Conservation (phyloP, 2,329 filamentous ascomycete genomes). For the Nannizzia gypsea region DNA sequence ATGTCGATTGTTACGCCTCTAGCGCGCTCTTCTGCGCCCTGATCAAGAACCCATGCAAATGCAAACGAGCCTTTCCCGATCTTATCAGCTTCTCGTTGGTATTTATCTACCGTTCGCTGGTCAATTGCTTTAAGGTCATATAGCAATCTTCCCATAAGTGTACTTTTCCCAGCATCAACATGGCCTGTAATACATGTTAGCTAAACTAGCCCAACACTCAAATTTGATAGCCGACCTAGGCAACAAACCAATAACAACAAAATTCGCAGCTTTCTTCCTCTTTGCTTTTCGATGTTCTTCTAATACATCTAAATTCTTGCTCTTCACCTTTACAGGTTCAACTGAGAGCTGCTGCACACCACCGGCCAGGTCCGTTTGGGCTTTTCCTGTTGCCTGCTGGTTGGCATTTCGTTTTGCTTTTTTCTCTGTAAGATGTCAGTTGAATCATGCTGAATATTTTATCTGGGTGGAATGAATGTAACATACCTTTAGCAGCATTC, state of each 20-base stretch:
- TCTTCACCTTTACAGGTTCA: constrained; percentile 45
- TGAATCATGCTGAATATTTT: neutral
- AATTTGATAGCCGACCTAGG: neutral
- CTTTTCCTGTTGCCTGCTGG: constrained; percentile 26
- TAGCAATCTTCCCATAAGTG: constrained; percentile 87
- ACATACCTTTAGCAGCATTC: constrained; percentile 62
- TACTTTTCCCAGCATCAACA: constrained; percentile 95
- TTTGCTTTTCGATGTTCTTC: constrained; percentile 65
- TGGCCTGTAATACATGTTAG: constrained; percentile 52
- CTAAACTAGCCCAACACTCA: neutral
- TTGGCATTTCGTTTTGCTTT: constrained; percentile 33
- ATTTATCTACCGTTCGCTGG: constrained; percentile 76
- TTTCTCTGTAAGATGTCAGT: constrained; percentile 36
- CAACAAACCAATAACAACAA: constrained; percentile 71
- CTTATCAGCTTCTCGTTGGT: constrained; percentile 75
- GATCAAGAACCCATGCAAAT: constrained; percentile 91
- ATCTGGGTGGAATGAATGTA: constrained; percentile 6
- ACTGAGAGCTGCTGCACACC: constrained; percentile 39
- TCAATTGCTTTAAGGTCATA: constrained; percentile 82
- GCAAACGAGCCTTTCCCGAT: constrained; percentile 94
- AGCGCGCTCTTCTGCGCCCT: constrained; percentile 75
- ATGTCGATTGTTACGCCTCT: constrained; percentile 95
- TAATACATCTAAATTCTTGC: constrained; percentile 74
- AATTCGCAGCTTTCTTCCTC: constrained; percentile 71
- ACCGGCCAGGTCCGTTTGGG: constrained; percentile 34